These are phyloP conservation scores for Diphasiastrum complanatum DNA, from an alignment of 83 land plant genomes.

Conservation along the genomic window DNA sequence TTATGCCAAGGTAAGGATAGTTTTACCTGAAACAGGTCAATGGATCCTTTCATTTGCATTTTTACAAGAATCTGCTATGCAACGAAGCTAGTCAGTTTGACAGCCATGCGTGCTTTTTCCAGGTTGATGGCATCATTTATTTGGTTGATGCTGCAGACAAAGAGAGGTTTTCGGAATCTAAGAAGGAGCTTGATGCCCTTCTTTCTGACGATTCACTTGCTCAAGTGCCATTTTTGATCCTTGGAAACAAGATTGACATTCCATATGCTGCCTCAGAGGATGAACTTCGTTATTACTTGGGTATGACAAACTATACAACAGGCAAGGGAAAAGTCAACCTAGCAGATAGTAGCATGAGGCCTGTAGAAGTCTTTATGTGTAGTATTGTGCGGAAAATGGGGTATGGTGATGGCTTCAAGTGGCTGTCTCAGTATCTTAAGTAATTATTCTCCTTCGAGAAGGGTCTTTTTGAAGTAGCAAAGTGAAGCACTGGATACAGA, in stretches of 20 bases:
- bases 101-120: not conserved
- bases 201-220: constrained; percentile 29
- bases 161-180: constrained; percentile 26
- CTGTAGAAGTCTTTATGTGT: constrained; percentile 31
- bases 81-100: not conserved
- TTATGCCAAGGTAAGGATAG: constrained; percentile 22
- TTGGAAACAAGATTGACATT: constrained; percentile 32
- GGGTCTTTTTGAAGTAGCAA: no score
- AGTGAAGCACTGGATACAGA: no score
- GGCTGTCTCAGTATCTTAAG: constrained; percentile 34
- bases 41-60: not conserved
- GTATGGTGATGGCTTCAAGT: constrained; percentile 31
- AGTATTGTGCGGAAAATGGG: constrained; percentile 35
- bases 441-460: no score
- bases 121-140: constrained; percentile 35
- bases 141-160: constrained; percentile 27
- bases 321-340: constrained; percentile 24
- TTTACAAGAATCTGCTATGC: not conserved
- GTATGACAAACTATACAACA: constrained; percentile 22
- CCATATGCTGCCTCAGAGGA: constrained; percentile 31
- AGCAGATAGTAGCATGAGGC: constrained; percentile 19
- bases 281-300: constrained; percentile 20
- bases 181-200: constrained; percentile 29
- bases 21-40: no score
- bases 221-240: constrained; percentile 25